These are phyloP conservation scores for Cicer cuneatum DNA, from an alignment of 306 rosid species.

Conservation along the genomic window DNA sequence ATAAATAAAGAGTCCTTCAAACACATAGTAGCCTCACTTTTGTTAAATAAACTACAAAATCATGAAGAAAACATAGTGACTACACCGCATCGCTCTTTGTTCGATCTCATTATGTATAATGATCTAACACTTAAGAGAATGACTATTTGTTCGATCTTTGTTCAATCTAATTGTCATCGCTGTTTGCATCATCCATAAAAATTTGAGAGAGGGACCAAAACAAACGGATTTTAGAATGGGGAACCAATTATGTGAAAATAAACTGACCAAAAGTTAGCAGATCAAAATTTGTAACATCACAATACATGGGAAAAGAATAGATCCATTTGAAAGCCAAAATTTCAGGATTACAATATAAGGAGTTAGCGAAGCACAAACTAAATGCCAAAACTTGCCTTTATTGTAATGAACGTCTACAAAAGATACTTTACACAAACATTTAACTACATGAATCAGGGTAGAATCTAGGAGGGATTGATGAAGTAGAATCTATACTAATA, in stretches of 20 bases:
- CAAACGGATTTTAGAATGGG: no score
- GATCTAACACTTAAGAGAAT: no score
- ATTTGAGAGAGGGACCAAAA: no score
- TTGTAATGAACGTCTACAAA: conserved; percentile 43
- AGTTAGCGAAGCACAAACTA: conserved; percentile 28
- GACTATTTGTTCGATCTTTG: no score
- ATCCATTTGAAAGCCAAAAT: conserved; percentile 13
- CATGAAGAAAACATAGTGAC: no score
- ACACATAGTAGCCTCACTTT: no score
- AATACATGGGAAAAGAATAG: conserved; percentile 15
- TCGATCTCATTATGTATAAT: no score
- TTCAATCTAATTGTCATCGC: no score
- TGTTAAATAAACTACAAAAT: no score
- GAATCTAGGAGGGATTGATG: conserved; percentile 1
- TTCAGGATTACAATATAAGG: conserved; percentile 35
- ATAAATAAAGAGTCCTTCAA: no score
- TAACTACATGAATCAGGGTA: conserved; percentile 34
- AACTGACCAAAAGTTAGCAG: not conserved
- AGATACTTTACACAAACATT: conserved; percentile 41
- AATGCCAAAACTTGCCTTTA: conserved; percentile 27
- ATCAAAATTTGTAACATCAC: conserved; percentile 17
- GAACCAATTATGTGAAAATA: not conserved
- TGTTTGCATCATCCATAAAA: no score
- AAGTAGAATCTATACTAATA: conserved; percentile 41
- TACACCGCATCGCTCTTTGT: no score